Evolutionary conservation across 208 protist species (phyloP).

Genomic region (Vickermania ingenoplastis): DNA sequence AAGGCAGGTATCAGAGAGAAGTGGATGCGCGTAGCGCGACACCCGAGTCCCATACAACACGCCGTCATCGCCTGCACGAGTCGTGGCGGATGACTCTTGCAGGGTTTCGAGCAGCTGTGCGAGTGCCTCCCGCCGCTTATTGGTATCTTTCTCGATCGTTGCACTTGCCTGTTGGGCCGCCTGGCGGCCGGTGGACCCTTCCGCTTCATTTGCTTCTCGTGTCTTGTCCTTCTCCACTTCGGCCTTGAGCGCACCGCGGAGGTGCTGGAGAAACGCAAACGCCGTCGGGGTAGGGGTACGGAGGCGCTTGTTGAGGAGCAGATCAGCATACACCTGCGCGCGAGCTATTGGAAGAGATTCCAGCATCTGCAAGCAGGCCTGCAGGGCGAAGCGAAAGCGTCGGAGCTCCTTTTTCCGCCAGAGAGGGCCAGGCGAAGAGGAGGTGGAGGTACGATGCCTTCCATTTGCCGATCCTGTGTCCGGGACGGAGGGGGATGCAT

Average conservation of each 20-base stretch:
- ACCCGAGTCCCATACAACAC: slow-evolving; percentile 7
- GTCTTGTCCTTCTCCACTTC: slow-evolving; percentile 8
- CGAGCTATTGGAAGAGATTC: slow-evolving; percentile 39
- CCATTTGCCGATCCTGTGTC: background rate
- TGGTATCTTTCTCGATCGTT: no score
- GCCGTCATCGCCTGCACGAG: background rate
- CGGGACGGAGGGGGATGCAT: background rate
- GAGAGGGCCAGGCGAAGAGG: background rate
- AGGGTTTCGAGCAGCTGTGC: slow-evolving; percentile 41
- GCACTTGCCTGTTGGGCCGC: background rate
- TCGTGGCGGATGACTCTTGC: slow-evolving; percentile 5
- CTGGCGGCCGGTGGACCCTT: background rate
- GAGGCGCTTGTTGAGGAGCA: slow-evolving; percentile 33
- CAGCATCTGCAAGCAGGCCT: slow-evolving; percentile 40
- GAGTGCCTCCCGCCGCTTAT: slow-evolving; percentile 13
- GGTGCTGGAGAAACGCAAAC: slow-evolving; percentile 34
- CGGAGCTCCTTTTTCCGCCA: slow-evolving; percentile 24
- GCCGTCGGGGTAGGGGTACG: slow-evolving; percentile 22
- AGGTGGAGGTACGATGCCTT: background rate
- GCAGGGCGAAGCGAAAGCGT: slow-evolving; percentile 34
- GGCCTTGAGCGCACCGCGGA: slow-evolving; percentile 16
- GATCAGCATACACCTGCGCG: slow-evolving; percentile 35
- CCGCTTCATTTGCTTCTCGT: slow-evolving; percentile 5
- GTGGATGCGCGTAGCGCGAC: slow-evolving; percentile 15
- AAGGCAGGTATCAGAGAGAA: slow-evolving; percentile 13